These are phyloP conservation scores for Straminergon stramineum DNA, from an alignment of 225 moss, liverwort and hornwort genomes.

Conservation along the genomic window DNA sequence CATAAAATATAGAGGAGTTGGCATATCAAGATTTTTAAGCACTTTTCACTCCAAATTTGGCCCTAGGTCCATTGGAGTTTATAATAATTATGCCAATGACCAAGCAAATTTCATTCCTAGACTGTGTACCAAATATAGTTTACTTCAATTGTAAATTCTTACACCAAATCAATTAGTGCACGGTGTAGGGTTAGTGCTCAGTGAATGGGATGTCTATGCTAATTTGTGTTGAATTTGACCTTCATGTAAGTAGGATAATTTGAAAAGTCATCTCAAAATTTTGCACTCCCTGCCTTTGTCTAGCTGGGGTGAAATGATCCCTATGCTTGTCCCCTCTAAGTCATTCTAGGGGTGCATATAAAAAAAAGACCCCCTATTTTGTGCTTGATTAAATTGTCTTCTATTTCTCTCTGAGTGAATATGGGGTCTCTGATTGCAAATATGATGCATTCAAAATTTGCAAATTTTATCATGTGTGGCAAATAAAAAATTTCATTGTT, in stretches of 20 bases:
- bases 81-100: fast-evolving
- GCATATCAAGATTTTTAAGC: background rate
- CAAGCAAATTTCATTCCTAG: background rate
- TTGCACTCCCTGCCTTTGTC: background rate
- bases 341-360: too few relatives aligned
- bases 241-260: too few relatives aligned
- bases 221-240: background rate
- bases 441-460: too few relatives aligned
- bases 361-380: too few relatives aligned
- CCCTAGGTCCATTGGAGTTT: fast-evolving
- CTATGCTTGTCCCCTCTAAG: too few relatives aligned
- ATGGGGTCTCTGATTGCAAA: too few relatives aligned
- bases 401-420: too few relatives aligned
- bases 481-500: too few relatives aligned
- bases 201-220: background rate
- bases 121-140: background rate
- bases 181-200: background rate
- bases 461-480: too few relatives aligned
- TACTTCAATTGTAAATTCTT: background rate
- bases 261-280: background rate
- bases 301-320: too few relatives aligned
- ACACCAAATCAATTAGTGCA: background rate
- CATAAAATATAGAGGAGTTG: background rate
- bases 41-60: background rate
- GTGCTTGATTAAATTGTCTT: too few relatives aligned